phyloP scores from a whole-genome alignment of 169 alveolate species.

The Neospora caninum region DNA sequence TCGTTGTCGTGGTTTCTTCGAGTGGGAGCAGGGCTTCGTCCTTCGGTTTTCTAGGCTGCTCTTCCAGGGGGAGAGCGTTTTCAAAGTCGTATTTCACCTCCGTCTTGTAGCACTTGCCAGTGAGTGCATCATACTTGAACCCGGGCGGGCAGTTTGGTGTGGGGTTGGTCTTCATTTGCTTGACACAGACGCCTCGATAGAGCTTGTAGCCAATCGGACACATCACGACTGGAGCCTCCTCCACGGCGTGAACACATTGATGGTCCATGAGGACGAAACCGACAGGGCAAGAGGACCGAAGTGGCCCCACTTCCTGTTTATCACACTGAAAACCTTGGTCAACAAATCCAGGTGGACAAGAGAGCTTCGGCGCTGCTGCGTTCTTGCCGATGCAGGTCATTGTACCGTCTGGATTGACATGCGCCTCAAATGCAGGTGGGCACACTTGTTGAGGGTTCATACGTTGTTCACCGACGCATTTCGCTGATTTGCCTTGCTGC shows the following conservation, averaged over 20 bases:
- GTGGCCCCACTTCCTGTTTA: conserved; percentile 38
- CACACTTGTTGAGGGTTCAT: conserved; percentile 33
- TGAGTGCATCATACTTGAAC: conserved; percentile 44
- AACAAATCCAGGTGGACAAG: conserved; percentile 39
- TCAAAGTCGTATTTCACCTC: conserved; percentile 41
- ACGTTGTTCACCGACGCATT: conserved; percentile 21
- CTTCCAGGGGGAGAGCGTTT: conserved; percentile 21
- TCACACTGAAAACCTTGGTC: conserved; percentile 26
- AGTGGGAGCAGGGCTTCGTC: conserved; percentile 48
- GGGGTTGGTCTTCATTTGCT: conserved; percentile 41
- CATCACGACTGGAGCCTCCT: conserved; percentile 51
- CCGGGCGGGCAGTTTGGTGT: conserved; percentile 56
- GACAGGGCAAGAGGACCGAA: conserved; percentile 36
- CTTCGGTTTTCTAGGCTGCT: not conserved
- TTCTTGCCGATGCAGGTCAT: conserved; percentile 2
- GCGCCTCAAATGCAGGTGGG: conserved; percentile 36
- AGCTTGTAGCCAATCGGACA: conserved; percentile 56
- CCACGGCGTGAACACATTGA: conserved; percentile 40
- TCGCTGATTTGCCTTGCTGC: conserved; percentile 11
- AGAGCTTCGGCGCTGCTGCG: not conserved
- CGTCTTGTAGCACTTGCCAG: conserved; percentile 50
- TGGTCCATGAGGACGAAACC: conserved; percentile 33
- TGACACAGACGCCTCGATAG: conserved; percentile 45
- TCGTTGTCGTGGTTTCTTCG: conserved; percentile 60
- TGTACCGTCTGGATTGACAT: not conserved